Conservation (phyloP, 2,329 filamentous ascomycete genomes). For the Tolypocladium tropicale region DNA sequence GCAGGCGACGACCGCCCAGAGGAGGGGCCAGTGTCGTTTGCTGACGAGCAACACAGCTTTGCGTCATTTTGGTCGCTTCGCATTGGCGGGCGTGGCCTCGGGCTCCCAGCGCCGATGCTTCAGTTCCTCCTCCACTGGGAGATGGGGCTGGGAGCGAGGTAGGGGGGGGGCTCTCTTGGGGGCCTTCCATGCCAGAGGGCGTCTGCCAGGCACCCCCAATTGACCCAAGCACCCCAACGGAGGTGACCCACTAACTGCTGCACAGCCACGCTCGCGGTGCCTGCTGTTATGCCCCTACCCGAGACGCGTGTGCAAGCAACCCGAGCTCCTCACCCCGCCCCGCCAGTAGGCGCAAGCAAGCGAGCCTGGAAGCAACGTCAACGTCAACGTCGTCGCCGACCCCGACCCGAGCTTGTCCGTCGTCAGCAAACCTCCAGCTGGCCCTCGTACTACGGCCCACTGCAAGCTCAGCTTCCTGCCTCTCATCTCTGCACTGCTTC, state of each 20-base stretch:
- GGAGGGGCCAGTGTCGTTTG: neutral
- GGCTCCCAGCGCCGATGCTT: neutral
- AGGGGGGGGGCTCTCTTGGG: too few species aligned
- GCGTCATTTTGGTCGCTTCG: conserved; percentile 11
- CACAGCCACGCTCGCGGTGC: neutral
- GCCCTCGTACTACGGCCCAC: conserved; percentile 1
- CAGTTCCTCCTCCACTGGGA: too few species aligned
- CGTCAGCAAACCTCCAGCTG: conserved; percentile 4
- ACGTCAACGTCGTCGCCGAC: conserved; percentile 7
- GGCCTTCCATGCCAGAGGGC: too few species aligned
- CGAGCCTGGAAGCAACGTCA: conserved; percentile 3
- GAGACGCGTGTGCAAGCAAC: too few species aligned
- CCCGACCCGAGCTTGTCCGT: conserved; percentile 6
- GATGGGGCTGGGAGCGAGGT: too few species aligned
- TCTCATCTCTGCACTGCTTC: neutral
- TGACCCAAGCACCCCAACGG: neutral
- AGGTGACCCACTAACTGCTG: neutral
- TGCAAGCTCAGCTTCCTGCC: conserved; percentile 2
- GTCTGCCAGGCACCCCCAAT: neutral
- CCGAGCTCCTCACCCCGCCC: conserved; percentile 3
- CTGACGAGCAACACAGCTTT: conserved; percentile 5
- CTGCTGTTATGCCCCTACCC: conserved; percentile 2
- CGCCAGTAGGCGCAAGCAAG: conserved; percentile 3
- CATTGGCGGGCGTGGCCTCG: neutral
- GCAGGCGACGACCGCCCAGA: conserved; percentile 5